phyloP scores from a whole-genome alignment of 331 rosid genomes.

The Stylosanthes scabra region DNA sequence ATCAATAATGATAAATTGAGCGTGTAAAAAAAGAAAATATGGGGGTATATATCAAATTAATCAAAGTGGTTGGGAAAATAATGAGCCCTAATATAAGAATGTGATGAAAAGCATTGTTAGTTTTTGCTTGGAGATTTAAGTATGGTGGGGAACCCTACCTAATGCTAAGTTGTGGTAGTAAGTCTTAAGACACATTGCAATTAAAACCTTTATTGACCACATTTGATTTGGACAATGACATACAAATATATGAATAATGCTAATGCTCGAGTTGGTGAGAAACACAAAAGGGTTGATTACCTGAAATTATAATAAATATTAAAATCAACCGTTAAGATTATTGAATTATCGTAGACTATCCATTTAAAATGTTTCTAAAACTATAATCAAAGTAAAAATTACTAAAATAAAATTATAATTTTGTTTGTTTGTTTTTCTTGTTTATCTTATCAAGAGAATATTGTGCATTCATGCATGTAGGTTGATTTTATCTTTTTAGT shows the following conservation, averaged over 20 bases:
- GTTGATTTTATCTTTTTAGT: not conserved
- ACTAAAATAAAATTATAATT: not conserved
- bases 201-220: conserved; percentile 39
- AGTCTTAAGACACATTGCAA: conserved; percentile 29
- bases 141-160: conserved; percentile 48
- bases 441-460: not conserved
- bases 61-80: conserved; percentile 33
- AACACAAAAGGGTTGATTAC: too few species aligned
- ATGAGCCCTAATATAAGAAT: conserved; percentile 28
- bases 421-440: too few species aligned
- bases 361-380: too few species aligned
- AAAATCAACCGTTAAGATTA: too few species aligned
- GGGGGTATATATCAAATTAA: conserved; percentile 24
- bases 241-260: not conserved
- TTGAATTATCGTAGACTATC: too few species aligned
- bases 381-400: not conserved
- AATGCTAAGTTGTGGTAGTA: too few species aligned
- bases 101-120: conserved; percentile 10
- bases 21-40: conserved; percentile 7
- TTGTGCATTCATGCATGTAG: not conserved
- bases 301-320: too few species aligned
- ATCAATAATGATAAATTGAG: conserved; percentile 10
- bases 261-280: too few species aligned
- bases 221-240: conserved; percentile 38
- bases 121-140: conserved; percentile 32